phyloP scores from a whole-genome alignment of 495 filamentous ascomycete genomes.

The Penicillium ucsense region DNA sequence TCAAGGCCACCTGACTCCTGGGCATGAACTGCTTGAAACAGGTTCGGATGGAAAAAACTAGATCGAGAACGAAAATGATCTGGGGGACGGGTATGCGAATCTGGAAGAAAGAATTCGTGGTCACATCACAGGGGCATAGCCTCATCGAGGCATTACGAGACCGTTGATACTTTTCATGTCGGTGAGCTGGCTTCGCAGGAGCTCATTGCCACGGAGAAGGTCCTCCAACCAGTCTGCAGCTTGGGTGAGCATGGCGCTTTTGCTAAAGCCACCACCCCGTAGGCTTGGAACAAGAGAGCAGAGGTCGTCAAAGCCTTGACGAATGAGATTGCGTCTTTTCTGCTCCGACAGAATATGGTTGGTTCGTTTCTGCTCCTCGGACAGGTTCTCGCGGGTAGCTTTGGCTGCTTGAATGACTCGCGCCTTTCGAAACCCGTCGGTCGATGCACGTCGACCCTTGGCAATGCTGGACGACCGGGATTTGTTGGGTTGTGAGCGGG shows the following conservation, averaged over 20 bases:
- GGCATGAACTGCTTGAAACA: slow-evolving; percentile 7
- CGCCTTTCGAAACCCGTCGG: slow-evolving; percentile 23
- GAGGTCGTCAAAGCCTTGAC: slow-evolving; percentile 67
- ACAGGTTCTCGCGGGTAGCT: slow-evolving; percentile 61
- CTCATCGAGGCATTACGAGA: slow-evolving; percentile 34
- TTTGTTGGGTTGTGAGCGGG: slow-evolving; percentile 37
- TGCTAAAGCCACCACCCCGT: slow-evolving; percentile 61
- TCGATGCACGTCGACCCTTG: slow-evolving; percentile 24
- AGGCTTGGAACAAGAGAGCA: slow-evolving; percentile 62
- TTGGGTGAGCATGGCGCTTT: slow-evolving; percentile 64
- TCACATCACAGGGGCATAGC: slow-evolving; percentile 9
- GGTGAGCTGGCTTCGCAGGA: slow-evolving; percentile 35
- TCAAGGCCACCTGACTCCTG: no score
- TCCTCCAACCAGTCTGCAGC: slow-evolving; percentile 66
- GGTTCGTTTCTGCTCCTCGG: slow-evolving; percentile 72
- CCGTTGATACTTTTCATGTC: slow-evolving; percentile 34
- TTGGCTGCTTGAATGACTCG: slow-evolving; percentile 32
- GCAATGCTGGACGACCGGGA: slow-evolving; percentile 30
- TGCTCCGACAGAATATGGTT: slow-evolving; percentile 89
- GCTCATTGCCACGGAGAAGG: slow-evolving; percentile 56
- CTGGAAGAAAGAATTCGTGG: slow-evolving; percentile 12
- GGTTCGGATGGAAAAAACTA: neutral
- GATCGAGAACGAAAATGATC: neutral
- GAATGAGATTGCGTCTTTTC: slow-evolving; percentile 70
- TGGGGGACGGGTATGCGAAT: slow-evolving; percentile 2